A percentile compares a stretch with the other conserved stretches of the same genome.
Evolutionary conservation across 2,329 filamentous ascomycete species (phyloP).

Genomic region (Aspergillus tubingensis): DNA sequence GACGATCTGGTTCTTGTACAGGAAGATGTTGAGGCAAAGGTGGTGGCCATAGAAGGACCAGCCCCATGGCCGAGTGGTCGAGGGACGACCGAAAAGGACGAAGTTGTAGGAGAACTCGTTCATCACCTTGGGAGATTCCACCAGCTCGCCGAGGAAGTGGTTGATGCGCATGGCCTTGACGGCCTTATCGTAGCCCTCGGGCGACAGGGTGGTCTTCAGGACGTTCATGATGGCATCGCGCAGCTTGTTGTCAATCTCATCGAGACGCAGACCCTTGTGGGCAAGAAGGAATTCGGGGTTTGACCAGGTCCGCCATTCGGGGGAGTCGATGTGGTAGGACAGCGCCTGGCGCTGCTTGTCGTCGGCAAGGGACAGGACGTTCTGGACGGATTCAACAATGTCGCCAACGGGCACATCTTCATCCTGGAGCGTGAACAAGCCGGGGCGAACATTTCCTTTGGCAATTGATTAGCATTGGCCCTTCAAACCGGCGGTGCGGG

Average conservation of each 20-base stretch:
- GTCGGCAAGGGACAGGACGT: constrained; percentile 51
- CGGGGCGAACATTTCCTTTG: constrained; percentile 53
- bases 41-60: constrained; percentile 79
- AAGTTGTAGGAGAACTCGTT: constrained; percentile 79
- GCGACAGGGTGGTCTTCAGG: constrained; percentile 61
- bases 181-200: constrained; percentile 72
- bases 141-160: constrained; percentile 70
- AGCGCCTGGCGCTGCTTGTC: constrained; percentile 53
- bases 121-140: constrained; percentile 63
- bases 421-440: constrained; percentile 62
- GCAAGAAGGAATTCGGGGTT: constrained; percentile 74
- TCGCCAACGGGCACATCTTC: constrained; percentile 61
- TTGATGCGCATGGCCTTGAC: constrained; percentile 71
- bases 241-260: constrained; percentile 56
- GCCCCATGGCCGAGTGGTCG: constrained; percentile 64
- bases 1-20: constrained; percentile 66
- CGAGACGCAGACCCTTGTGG: constrained; percentile 69
- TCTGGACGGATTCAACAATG: constrained; percentile 57
- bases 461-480: constrained; percentile 1
- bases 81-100: constrained; percentile 67
- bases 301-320: constrained; percentile 70
- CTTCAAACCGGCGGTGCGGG: not conserved
- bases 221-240: constrained; percentile 57
- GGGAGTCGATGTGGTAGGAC: constrained; percentile 65
- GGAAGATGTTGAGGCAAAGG: constrained; percentile 70